Evolutionary conservation across 2,329 filamentous ascomycete species (phyloP).

Genomic region (Thermoascus crustaceus): DNA sequence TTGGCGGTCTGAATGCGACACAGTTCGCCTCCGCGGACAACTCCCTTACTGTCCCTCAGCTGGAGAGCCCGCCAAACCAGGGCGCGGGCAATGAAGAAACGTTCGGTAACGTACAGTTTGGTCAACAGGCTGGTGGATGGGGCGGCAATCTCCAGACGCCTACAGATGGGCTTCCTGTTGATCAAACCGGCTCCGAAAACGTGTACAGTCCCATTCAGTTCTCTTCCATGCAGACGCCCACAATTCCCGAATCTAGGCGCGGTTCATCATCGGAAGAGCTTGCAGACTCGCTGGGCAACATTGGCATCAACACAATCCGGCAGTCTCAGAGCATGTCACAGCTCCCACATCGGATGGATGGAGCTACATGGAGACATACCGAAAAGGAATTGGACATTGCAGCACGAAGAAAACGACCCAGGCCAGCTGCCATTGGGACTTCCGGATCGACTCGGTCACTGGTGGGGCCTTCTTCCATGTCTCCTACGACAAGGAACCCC

Average conservation of each 20-base stretch:
- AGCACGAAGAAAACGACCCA: slow-evolving; percentile 38
- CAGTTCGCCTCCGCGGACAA: slow-evolving; percentile 17
- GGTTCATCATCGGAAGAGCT: slow-evolving; percentile 29
- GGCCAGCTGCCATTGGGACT: slow-evolving; percentile 40
- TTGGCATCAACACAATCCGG: slow-evolving; percentile 25
- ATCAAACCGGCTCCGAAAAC: slow-evolving; percentile 17
- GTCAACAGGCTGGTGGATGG: slow-evolving; percentile 20
- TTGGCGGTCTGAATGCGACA: slow-evolving; percentile 14
- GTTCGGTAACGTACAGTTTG: slow-evolving; percentile 4
- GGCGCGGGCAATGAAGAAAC: slow-evolving; percentile 8
- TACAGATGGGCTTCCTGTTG: slow-evolving; percentile 12
- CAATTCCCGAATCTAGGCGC: slow-evolving; percentile 21
- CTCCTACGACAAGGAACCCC: slow-evolving; percentile 31
- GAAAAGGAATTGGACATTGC: slow-evolving; percentile 39
- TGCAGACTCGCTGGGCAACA: slow-evolving; percentile 24
- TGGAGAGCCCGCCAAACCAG: slow-evolving; percentile 12
- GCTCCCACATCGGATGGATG: slow-evolving; percentile 18
- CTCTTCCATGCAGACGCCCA: slow-evolving; percentile 21
- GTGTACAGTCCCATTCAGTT: slow-evolving; percentile 27
- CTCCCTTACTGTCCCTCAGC: slow-evolving; percentile 12
- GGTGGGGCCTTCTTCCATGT: slow-evolving; percentile 32
- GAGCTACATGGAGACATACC: slow-evolving; percentile 25
- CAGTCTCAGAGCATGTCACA: slow-evolving; percentile 17
- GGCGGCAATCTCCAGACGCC: slow-evolving; percentile 12
- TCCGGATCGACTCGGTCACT: slow-evolving; percentile 30